Evolutionary conservation across 768 basidiomycete genomes (phyloP).

Genomic region (Galerina marginata): DNA sequence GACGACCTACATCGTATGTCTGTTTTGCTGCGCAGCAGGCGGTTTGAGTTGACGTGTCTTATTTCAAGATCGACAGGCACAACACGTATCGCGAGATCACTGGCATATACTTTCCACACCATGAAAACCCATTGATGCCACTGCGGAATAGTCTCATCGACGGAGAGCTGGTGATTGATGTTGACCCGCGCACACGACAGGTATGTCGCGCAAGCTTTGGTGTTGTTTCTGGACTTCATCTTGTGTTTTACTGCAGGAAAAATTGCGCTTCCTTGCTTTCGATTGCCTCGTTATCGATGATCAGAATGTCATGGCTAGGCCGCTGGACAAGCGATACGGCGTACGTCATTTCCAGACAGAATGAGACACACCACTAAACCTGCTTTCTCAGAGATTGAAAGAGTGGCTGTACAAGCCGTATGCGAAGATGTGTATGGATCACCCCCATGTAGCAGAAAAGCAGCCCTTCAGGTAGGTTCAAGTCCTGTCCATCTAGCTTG

Average conservation of each 20-base stretch:
- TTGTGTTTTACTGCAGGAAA: slow-evolving; percentile 58
- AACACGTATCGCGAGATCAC: slow-evolving; percentile 78
- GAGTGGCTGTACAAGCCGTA: slow-evolving; percentile 87
- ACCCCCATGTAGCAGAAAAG: slow-evolving; percentile 64
- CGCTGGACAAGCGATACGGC: slow-evolving; percentile 88
- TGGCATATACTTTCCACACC: slow-evolving; percentile 90
- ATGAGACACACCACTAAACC: slow-evolving; percentile 7
- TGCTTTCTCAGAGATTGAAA: slow-evolving; percentile 63
- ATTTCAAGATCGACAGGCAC: slow-evolving; percentile 87
- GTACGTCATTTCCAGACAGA: slow-evolving; percentile 52
- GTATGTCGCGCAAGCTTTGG: slow-evolving; percentile 47
- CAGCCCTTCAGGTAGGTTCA: slow-evolving; percentile 84
- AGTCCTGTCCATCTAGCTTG: not conserved
- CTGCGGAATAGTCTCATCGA: slow-evolving; percentile 86
- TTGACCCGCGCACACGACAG: slow-evolving; percentile 73
- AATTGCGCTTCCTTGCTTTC: slow-evolving; percentile 83
- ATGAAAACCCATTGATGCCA: slow-evolving; percentile 69
- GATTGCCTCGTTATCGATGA: slow-evolving; percentile 90
- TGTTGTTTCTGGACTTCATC: slow-evolving; percentile 6
- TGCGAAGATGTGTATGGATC: slow-evolving; percentile 66
- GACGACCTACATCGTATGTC: slow-evolving; percentile 75
- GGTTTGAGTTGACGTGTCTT: not conserved
- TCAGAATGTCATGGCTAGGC: slow-evolving; percentile 83
- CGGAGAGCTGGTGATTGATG: slow-evolving; percentile 92
- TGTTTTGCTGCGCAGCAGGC: not conserved